Conservation (phyloP, 169 alveolate genomes). For the Plasmodium berghei region DNA sequence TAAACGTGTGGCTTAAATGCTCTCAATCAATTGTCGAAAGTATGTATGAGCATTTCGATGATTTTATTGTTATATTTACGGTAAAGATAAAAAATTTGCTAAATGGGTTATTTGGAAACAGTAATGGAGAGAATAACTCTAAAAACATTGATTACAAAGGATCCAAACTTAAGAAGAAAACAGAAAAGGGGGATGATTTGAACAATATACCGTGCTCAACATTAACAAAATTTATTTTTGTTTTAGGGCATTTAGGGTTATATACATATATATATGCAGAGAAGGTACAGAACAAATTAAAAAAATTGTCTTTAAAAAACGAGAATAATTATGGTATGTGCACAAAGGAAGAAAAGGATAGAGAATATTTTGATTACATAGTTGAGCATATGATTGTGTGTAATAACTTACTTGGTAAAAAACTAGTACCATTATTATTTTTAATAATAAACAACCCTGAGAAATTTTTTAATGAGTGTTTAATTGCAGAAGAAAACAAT, state of each 20-base stretch:
- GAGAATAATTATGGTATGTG: slow-evolving; percentile 73
- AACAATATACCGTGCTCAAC: slow-evolving; percentile 39
- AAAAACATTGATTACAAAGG: background rate
- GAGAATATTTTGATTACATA: slow-evolving; percentile 72
- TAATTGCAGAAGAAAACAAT: slow-evolving; percentile 6
- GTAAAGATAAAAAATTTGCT: slow-evolving; percentile 26
- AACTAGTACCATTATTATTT: slow-evolving; percentile 61
- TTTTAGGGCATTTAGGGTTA: slow-evolving; percentile 67
- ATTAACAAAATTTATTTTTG: slow-evolving; percentile 41
- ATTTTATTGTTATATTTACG: slow-evolving; percentile 32
- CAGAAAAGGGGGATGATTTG: slow-evolving; percentile 3
- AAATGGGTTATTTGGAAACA: slow-evolving; percentile 2
- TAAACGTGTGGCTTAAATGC: slow-evolving; percentile 53
- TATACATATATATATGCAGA: slow-evolving; percentile 75
- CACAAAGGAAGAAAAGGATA: slow-evolving; percentile 68
- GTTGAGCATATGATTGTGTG: slow-evolving; percentile 74
- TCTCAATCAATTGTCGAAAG: slow-evolving; percentile 69
- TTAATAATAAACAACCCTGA: slow-evolving; percentile 49
- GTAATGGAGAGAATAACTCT: background rate
- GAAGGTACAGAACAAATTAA: slow-evolving; percentile 54
- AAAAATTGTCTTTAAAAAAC: slow-evolving; percentile 36
- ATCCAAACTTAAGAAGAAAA: slow-evolving; percentile 5
- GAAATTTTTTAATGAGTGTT: slow-evolving; percentile 35
- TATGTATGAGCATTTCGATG: slow-evolving; percentile 68
- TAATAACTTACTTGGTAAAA: slow-evolving; percentile 59